Evolutionary conservation across 768 basidiomycete species (phyloP).

Genomic region (Multifurca ochricompacta): DNA sequence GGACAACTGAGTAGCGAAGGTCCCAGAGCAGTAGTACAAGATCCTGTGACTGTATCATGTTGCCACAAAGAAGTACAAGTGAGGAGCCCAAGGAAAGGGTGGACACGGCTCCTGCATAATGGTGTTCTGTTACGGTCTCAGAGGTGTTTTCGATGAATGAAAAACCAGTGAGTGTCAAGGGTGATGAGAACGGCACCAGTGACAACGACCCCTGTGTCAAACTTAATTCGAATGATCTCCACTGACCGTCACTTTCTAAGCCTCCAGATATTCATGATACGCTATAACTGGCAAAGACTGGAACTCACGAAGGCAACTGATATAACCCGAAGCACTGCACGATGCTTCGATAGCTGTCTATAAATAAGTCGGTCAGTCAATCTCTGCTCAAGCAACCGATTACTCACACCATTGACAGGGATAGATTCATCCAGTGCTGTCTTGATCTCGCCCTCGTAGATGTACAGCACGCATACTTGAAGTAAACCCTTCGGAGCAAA

Average conservation of each 20-base stretch:
- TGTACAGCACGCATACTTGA: conserved; percentile 23
- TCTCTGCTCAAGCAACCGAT: not conserved
- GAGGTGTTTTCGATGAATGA: conserved; percentile 11
- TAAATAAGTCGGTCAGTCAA: not conserved
- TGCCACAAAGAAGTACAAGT: conserved; percentile 46
- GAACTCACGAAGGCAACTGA: conserved; percentile 28
- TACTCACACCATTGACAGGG: conserved; percentile 7
- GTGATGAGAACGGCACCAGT: not conserved
- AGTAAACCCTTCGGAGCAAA: not conserved
- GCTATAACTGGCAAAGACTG: not conserved
- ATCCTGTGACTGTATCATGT: conserved; percentile 33
- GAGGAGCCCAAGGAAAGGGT: conserved; percentile 48
- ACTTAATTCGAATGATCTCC: conserved; percentile 32
- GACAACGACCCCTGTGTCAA: not conserved
- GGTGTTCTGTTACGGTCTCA: not conserved
- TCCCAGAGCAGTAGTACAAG: conserved; percentile 60
- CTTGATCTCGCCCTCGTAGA: not conserved
- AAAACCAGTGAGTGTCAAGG: conserved; percentile 8
- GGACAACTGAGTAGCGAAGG: conserved; percentile 55
- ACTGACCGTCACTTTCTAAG: conserved; percentile 39
- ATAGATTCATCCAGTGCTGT: conserved; percentile 1
- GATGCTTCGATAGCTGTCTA: conserved; percentile 27
- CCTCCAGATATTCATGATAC: not conserved
- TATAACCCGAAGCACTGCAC: conserved; percentile 27
- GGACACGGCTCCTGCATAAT: conserved; percentile 26